Base-by-base conservation (phyloP, 306 rosid genomes). In the Cyclanthera cordifolia region DNA sequence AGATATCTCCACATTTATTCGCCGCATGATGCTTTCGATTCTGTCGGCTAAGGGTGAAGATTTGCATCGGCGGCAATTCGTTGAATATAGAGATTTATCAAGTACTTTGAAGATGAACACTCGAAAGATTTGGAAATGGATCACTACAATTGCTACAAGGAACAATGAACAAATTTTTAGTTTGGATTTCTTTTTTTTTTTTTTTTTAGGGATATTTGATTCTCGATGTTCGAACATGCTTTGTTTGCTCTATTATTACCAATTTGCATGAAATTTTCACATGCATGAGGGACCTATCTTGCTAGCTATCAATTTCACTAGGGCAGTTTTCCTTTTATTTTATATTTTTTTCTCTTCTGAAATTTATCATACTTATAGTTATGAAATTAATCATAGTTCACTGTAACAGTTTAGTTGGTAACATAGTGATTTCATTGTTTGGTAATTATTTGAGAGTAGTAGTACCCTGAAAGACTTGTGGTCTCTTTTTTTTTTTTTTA, bases 231-330 rank as follows among this genome's bases (percentile, higher is more conserved):
- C 5, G 16, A 34, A 58, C 66, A 58, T 58, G 24, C 24, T 32
- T 30, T n/a, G 23, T 57, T 57, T 57, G n/a, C 13, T 58, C 34
- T 58, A 5, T 25, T 24, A 28, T 55, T 20, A 55, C n/a, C n/a
- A 57, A 15, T 15, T 28, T 57, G 43, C 43, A 30, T 57, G 65
- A 30, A 28, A 16, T 57, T 57, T 20, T 5, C 65, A 57, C 43
- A 30, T 59, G 66, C 66, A 59, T 1, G 66, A 57, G 65, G 43
- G 63, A 27, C 63, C 63, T 55, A 55, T 55, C 61, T 24, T 55
- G 6, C 61, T 14, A 28, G 1, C 64, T 28, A 15, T 5, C 65
- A 57, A 56, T 21, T 14, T 28, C 43, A 28, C 20, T 57, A 2
- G 4, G 14, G 0, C 25, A 2, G 0, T 6, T 5, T 14, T 55